Evolutionary conservation across 306 rosid species (phyloP), one percentile per base, ranked within the genome.

Genomic region (Parietaria judaica): DNA sequence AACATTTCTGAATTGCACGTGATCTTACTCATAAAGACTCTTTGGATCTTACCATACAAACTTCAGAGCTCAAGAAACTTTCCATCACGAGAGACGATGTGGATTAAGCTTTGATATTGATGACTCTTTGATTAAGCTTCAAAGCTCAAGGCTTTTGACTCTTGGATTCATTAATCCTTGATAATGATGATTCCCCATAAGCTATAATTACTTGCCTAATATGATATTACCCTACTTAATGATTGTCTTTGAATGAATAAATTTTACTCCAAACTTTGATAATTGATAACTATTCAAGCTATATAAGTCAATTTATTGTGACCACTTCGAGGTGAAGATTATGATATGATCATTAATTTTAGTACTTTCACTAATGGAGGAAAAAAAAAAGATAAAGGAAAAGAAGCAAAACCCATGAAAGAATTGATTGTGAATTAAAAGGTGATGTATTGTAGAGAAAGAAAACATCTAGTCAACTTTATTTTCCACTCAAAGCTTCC

Each of bases 51-150:
- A 23, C 31, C 2, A 23, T 23, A 23, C 39, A 59, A 68, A 61
- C 69, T 76, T 53, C 78, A 65, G 54, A 7, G 81, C 79, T 78
- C 82, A 68, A 69, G 72, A 69, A 65, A 64, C 55, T 12, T 44
- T 3, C 39, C 37, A 60, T 64, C 69, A 55, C 83, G 70, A 71
- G 52, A 70, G 64, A 71, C 65, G 76, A 81, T 70, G 73, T 43
- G 71, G 69, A 70, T 66, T 50, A 58, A 36, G 50, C 58, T 56
- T 44, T 47, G 66, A 47, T 15, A 14, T 23, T 23, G 31, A 23
- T 23, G 31, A 23, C 31, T 23, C 31, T 23, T 23, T 23, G 69
- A 70, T 66, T 50, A 58, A 36, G 50, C 58, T 56, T 44, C 41
- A 64, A 47, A 13, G 11, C 15, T 55, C 31, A 55, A 59, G 67